Percentiles rank a stretch among this genome's conserved stretches.
Evolutionary conservation across 306 rosid species (phyloP).

Genomic region (Vigna mungo): DNA sequence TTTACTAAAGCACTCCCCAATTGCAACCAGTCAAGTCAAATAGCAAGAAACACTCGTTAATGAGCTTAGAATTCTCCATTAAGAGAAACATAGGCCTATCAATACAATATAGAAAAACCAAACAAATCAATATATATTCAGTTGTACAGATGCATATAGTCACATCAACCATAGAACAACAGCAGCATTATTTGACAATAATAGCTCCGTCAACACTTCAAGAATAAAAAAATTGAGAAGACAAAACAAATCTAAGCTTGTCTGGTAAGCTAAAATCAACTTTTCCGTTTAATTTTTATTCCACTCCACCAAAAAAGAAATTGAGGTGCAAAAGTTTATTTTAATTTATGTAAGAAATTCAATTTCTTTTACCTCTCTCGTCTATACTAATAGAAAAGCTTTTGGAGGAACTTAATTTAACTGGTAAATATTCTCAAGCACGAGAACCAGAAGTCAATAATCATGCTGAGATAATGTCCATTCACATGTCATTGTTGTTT

Average conservation of each 20-base stretch:
- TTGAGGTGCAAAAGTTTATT: not conserved
- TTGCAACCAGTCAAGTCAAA: slow-evolving; percentile 8
- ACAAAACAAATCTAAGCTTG: not conserved
- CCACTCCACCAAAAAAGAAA: not conserved
- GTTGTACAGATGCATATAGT: not conserved
- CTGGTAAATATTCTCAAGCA: not conserved
- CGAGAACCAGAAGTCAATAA: not conserved
- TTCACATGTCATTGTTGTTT: not conserved
- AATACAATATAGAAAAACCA: not conserved
- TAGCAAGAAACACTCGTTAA: slow-evolving; percentile 5
- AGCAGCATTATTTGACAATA: not conserved
- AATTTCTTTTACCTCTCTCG: not conserved
- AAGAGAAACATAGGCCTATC: not conserved
- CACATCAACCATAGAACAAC: slow-evolving; percentile 13
- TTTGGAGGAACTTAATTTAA: not conserved
- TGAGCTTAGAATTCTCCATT: slow-evolving; percentile 10
- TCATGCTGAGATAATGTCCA: not conserved
- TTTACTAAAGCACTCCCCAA: not conserved
- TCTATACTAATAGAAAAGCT: not conserved
- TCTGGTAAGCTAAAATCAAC: not conserved
- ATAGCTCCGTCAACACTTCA: not conserved
- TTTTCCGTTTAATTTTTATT: not conserved
- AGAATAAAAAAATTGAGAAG: not conserved
- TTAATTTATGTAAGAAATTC: not conserved
- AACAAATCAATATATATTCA: not conserved